Base-by-base conservation (phyloP, 2,329 filamentous ascomycete species). In the Furcasterigmium sp. region DNA sequence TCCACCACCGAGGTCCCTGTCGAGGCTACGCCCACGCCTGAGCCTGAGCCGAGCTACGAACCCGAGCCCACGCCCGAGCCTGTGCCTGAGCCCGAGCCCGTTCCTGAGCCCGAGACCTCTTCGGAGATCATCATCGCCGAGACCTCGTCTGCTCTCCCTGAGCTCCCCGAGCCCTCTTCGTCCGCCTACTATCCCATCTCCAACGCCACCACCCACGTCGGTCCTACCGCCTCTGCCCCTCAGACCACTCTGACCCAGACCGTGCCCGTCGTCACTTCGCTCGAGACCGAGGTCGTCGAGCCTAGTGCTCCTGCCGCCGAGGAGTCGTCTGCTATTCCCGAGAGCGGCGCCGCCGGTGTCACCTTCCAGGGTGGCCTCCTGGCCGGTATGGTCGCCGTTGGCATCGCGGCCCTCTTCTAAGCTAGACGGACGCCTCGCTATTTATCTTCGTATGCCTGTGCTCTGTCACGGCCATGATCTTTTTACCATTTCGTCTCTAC, bases 291-390 rank as follows among this genome's bases (percentile, higher is more conserved):
- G 41, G 37, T 41, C 45, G 32, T 44, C 18, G 41, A 18, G 26
- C 37, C 46, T 20, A 34, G 42, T 37, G 42, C 39, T 46, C 35
- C 52, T 30, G 30, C 46, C 40, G 19, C 44, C 8, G 41, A 42
- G n/a, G 50, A 55, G 34, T 46, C 59, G 39, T 54, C 61, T 13
- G 49, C 44, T 30, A 19, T 47, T 15, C 28, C 53, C 13, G 36
- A 53, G 21, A 17, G 50, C 19, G 51, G 53, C 32, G 62, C 57
- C 46, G 61, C 49, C 29, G 54, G 57, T 30, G 55, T 71, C 32
- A 51, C 65, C 21, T 54, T 64, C 47, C 62, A 67, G 52, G 62
- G 62, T 47, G 65, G 68, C 37, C 48, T 71, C 44, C 48, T 72
- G 37, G 62, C 65, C 28, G 60, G 58, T 32, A 62, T 61, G 29